Base-by-base conservation (phyloP, 2,329 filamentous ascomycete genomes). In the Fusarium tricinctum region DNA sequence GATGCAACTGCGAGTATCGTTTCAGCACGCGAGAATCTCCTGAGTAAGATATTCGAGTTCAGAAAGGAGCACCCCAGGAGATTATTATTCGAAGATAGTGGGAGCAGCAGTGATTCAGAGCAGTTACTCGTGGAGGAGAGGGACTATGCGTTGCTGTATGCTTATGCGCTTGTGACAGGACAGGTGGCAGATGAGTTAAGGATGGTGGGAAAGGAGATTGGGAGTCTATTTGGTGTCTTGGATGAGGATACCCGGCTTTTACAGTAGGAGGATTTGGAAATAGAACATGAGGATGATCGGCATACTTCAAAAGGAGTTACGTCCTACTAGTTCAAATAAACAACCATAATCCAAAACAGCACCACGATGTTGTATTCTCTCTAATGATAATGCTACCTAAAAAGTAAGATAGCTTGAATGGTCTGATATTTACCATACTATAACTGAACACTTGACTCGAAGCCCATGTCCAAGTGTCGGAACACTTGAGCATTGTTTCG, bases 61-160 rank as follows among this genome's bases (percentile, higher is more conserved):
- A 85, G 95, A 53, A 91, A 92, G 73, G 88, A 90, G 49, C 86
- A 89, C 46, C 56, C 72, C 0, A 12, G 60, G 0, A 82, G 80
- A 22, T 78, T 79, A 13, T 49, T 58, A 8, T 57, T 58, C 1
- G 57, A 63, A 14, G 57, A 58, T 3, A 67, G 66, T 17, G 49
- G 70, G 33, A 50, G 69, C 8, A 68, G 71, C 2, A 63, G 74
- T 17, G 75, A 33, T 4, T 43, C 38, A 0, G 30, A 13, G 5
- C 38, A 43, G 1, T 1, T 76, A 8, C 66, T 79, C 4, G 85
- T 89, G 0, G 89, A 89, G 65, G 92, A 94, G 75, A 87, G 87
- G 58, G 96, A 99, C 75, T 98, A 96, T 77, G 94, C 95, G 61
- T 81, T 98, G 66, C 80, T 98, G 19, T 99, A 98, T 80, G 94